Base-by-base conservation (phyloP, 1,284 basidiomycete species). In the Cerioporus squamosus region DNA sequence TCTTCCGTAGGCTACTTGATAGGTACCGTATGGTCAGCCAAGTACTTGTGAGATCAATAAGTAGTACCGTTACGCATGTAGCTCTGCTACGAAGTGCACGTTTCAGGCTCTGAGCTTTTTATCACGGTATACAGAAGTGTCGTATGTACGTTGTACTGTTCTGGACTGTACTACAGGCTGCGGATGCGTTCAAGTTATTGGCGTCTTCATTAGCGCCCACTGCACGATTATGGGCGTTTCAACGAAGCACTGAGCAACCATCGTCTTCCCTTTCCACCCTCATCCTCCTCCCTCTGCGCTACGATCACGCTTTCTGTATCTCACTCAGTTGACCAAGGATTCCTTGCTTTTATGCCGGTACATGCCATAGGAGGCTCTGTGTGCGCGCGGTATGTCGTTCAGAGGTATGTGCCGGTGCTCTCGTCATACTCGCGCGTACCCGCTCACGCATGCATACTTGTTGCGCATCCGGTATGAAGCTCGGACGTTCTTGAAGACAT, bases 401-500 rank as follows among this genome's bases (percentile, higher is more conserved):
- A 39, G 29, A 57, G 55, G 50, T 52, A 38, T 14, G 55, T 18
- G 9, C 3, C 14, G 14, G 33, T 36, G 33, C 33, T 36, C 33
- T 22, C 40, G 5, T 42, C n/a, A 33, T 15, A 9, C 15, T 14
- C 12, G 26, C 53, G 31, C 53, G 20, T 22, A 36, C n/a, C 18
- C 5, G 23, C 46, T 55, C 24, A 44, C 24, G 45, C n/a, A 24
- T 45, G 20, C 43, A 24, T 15, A 44, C 33, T 12, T 36, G 33
- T 24, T 22, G 14, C 22, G 5, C 12, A 12, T 5, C 15, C 26
- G 23, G n/a, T 20, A 42, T 42, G 4, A 66, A 91, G 89, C 66
- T 86, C 90, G 44, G 90, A 92, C 73, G 89, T 91, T 26, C 77
- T 92, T 42, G 84, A 85, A 48, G 87, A 91, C 61, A 80, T 88